Base-by-base conservation (phyloP, 1,284 basidiomycete species). In the Cryptococcus jaspeensis region DNA sequence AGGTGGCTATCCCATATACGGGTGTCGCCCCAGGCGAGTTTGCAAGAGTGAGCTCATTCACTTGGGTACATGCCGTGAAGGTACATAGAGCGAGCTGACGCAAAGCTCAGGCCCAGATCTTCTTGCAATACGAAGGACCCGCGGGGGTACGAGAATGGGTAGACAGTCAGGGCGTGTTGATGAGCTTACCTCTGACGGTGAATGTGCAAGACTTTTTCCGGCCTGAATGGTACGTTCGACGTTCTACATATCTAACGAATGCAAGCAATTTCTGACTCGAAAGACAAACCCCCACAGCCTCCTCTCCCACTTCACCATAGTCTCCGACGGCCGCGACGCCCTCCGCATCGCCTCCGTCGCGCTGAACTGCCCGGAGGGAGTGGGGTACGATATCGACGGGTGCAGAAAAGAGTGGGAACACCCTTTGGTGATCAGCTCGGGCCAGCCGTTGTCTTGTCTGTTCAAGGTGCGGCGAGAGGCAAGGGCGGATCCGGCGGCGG, bases 141-240 rank as follows among this genome's bases (percentile, higher is more conserved):
- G 50, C 53, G 2, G 59, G 59, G 1, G 44, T 45, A 6, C 44
- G 63, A 55, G 52, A 40, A 37, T 68, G 65, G 51, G 57, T 67
- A 28, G 68, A 74, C 42, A 60, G 55, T 8, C 69, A 73, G 50
- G 56, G 37, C 1, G 52, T 79, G 1, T 69, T 68, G 40, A 71
- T 76, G 55, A 69, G 73, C 8, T 62, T 79, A 16, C 76, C 78
- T 0, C 56, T 79, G 39, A 75, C 76, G 3, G 76, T 79, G 56
- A 79, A 79, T 53, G 78, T 79, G 1, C 78, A 79, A 56, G 78
- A 79, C 61, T 77, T 77, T 59, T 79, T 79, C 72, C 55, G 78
- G 20, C 72, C 75, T 2, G 59, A 72, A 2, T 69, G 69, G 76
- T 77, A 43, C 62, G 73, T 58, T 22, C 7, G 2, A 32, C 28